These are phyloP conservation scores for Talaromyces albobiverticillius DNA, from an alignment of 2,329 filamentous ascomycete species.

Conservation along the genomic window DNA sequence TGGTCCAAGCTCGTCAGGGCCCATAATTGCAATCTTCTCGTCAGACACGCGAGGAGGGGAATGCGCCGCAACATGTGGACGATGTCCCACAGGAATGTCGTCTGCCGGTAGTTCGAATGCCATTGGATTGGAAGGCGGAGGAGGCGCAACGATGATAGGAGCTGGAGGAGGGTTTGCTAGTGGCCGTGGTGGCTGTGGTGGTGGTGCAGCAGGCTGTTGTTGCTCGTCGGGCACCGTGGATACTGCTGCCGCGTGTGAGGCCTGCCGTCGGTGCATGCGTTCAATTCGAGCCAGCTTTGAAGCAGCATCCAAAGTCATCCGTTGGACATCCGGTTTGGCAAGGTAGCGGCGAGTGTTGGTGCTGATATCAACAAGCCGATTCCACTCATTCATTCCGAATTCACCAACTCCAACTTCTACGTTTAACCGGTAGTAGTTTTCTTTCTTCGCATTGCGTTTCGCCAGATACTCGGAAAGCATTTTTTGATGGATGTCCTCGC, in stretches of 20 bases:
- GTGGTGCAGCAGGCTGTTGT: slow-evolving; percentile 14
- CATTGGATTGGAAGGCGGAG: slow-evolving; percentile 39
- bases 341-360: slow-evolving; percentile 87
- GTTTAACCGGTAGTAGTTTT: slow-evolving; percentile 95
- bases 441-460: slow-evolving; percentile 74
- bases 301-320: slow-evolving; percentile 72
- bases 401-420: slow-evolving; percentile 95
- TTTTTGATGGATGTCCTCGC: slow-evolving; percentile 81
- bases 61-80: slow-evolving; percentile 24
- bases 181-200: too few relatives aligned
- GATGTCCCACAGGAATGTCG: slow-evolving; percentile 24
- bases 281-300: slow-evolving; percentile 81
- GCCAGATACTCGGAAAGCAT: slow-evolving; percentile 78
- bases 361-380: slow-evolving; percentile 88
- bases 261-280: slow-evolving; percentile 68
- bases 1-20: slow-evolving; percentile 50
- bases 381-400: slow-evolving; percentile 99
- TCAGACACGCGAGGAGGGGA: slow-evolving; percentile 47
- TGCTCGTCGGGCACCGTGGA: slow-evolving; percentile 16
- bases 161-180: too few relatives aligned
- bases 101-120: slow-evolving; percentile 62
- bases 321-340: slow-evolving; percentile 67
- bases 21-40: slow-evolving; percentile 67
- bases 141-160: slow-evolving; percentile 35
- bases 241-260: slow-evolving; percentile 44